phyloP scores from a whole-genome alignment of 345 rosid genomes.

The Salix koriyanagi region DNA sequence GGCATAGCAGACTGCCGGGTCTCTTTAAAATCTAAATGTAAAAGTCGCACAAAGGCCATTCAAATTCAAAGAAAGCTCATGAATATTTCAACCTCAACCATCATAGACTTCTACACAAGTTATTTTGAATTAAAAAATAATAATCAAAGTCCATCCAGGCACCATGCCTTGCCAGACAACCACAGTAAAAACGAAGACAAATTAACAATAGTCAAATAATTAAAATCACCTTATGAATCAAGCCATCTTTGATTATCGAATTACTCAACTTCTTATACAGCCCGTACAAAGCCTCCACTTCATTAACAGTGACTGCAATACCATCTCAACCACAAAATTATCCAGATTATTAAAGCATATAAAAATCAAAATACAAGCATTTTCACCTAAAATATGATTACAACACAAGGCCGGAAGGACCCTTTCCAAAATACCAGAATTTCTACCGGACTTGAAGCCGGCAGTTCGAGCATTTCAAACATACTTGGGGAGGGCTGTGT shows the following conservation, averaged over 20 bases:
- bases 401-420: constrained; percentile 73
- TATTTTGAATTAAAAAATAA: no score
- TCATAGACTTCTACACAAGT: neutral
- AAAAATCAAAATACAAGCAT: neutral
- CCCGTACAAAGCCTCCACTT: constrained; percentile 69
- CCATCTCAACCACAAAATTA: neutral
- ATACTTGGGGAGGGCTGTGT: constrained; percentile 73
- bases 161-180: neutral
- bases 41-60: neutral
- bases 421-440: constrained; percentile 72
- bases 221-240: constrained; percentile 64
- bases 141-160: neutral
- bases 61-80: neutral
- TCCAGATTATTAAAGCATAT: neutral
- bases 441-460: constrained; percentile 48
- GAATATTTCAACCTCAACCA: neutral
- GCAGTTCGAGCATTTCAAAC: constrained; percentile 40
- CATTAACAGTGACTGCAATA: constrained; percentile 58
- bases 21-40: neutral
- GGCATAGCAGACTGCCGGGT: neutral
- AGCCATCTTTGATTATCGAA: constrained; percentile 62
- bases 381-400: constrained; percentile 38
- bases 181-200: neutral
- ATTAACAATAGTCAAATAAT: neutral
- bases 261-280: constrained; percentile 63